Conservation (phyloP, 345 rosid genomes). For the Chamaenerion angustifolium region DNA sequence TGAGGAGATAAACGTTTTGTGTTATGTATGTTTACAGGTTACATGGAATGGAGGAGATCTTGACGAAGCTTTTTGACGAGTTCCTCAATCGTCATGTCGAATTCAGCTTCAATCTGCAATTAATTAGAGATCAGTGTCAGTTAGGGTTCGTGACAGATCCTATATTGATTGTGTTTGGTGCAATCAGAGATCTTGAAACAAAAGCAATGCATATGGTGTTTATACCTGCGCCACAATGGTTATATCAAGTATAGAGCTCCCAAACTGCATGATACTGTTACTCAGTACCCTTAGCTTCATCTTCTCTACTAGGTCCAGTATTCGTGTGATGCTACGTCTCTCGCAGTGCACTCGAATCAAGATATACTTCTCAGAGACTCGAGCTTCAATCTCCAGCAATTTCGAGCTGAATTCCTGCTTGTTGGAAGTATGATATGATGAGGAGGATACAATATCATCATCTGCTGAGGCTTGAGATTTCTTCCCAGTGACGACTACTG, state of each 20-base stretch:
- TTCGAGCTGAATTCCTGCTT: neutral
- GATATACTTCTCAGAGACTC: conserved; percentile 8
- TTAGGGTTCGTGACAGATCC: too few relatives aligned
- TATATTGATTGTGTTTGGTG: too few relatives aligned
- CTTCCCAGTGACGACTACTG: conserved; percentile 38
- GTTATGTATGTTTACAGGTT: neutral
- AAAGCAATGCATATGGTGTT: too few relatives aligned
- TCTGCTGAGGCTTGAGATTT: conserved; percentile 24
- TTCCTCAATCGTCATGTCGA: conserved; percentile 30
- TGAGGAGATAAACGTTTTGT: too few relatives aligned
- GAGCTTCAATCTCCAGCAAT: conserved; percentile 11
- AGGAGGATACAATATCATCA: conserved; percentile 20
- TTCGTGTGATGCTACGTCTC: conserved; percentile 4
- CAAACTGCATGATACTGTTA: conserved; percentile 10
- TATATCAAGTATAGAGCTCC: conserved; percentile 6
- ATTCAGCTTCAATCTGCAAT: conserved; percentile 51
- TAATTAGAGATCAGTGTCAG: neutral
- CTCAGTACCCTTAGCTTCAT: conserved; percentile 3
- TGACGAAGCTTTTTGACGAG: conserved; percentile 35
- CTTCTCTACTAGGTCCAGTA: conserved; percentile 6
- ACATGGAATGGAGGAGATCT: conserved; percentile 25
- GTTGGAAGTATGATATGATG: conserved; percentile 15
- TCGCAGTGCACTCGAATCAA: conserved; percentile 9
- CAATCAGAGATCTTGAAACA: too few relatives aligned
- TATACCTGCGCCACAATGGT: conserved; percentile 12